Conservation (phyloP, 371 early-diverging fungal species). For the Mortierella sp. region DNA sequence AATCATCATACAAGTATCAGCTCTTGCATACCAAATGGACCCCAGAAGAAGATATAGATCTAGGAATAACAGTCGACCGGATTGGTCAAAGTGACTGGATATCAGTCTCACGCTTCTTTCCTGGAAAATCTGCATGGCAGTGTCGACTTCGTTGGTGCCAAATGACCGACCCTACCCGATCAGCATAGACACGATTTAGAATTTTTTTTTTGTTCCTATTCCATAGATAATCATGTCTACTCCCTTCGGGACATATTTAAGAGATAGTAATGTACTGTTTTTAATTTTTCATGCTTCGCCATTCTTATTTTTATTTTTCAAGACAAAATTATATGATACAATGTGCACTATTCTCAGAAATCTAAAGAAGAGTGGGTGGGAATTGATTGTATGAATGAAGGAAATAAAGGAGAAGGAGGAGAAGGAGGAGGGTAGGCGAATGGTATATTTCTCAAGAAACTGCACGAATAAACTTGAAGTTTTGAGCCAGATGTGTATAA, state of each 20-base stretch:
- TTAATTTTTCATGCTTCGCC: too few species aligned
- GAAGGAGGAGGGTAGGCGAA: neutral
- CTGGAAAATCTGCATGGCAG: slow-evolving; percentile 47
- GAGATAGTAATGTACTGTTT: neutral
- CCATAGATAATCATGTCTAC: too few species aligned
- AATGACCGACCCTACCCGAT: slow-evolving; percentile 31
- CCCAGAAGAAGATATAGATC: slow-evolving; percentile 37
- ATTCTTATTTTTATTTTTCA: neutral
- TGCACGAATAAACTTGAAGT: slow-evolving; percentile 52
- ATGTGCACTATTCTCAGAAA: neutral
- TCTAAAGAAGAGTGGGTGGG: too few species aligned
- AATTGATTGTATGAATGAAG: neutral
- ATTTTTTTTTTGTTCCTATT: too few species aligned
- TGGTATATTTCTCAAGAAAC: slow-evolving; percentile 20
- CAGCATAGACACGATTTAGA: neutral
- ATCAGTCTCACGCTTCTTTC: slow-evolving; percentile 41
- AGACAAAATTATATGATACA: slow-evolving; percentile 5
- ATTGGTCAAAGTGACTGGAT: slow-evolving; percentile 35
- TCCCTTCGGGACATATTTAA: too few species aligned
- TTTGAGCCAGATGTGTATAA: slow-evolving; percentile 50
- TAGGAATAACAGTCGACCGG: slow-evolving; percentile 18
- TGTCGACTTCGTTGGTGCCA: slow-evolving; percentile 56
- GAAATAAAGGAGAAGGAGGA: neutral
- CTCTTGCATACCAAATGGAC: slow-evolving; percentile 44
- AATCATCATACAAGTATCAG: slow-evolving; percentile 42